Percentiles rank a stretch among this genome's conserved stretches.
phyloP scores from a whole-genome alignment of 805 yeast species.

The Candida nitratophila region DNA sequence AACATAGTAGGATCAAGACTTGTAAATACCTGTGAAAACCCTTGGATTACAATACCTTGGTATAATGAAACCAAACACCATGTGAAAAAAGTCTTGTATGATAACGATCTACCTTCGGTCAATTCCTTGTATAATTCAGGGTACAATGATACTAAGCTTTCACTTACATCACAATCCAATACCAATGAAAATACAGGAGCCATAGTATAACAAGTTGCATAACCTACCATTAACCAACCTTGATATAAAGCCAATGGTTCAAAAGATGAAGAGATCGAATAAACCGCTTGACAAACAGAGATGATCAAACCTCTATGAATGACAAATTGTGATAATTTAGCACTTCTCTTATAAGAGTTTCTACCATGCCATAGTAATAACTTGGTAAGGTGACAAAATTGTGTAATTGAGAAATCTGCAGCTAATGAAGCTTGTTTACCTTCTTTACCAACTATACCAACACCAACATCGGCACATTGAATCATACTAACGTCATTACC shows the following conservation, averaged over 20 bases:
- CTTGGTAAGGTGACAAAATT: constrained; percentile 83
- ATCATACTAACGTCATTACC: constrained; percentile 99
- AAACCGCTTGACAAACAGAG: constrained; percentile 92
- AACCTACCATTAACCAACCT: constrained; percentile 98
- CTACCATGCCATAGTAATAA: constrained; percentile 96
- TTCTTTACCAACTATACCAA: constrained; percentile 98
- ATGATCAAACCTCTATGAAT: constrained; percentile 94
- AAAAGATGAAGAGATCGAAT: constrained; percentile 74
- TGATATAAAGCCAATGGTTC: constrained; percentile 93
- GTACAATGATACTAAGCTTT: constrained; percentile 77
- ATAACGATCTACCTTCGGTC: constrained; percentile 79
- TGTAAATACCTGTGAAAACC: constrained; percentile 70
- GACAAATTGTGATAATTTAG: constrained; percentile 91
- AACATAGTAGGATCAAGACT: constrained; percentile 51
- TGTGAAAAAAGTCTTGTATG: constrained; percentile 80
- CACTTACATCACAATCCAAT: constrained; percentile 85
- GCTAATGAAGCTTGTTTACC: constrained; percentile 97
- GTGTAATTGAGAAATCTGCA: constrained; percentile 92
- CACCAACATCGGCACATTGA: constrained; percentile 98
- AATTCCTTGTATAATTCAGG: constrained; percentile 94
- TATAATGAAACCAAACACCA: constrained; percentile 89
- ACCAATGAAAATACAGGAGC: constrained; percentile 95
- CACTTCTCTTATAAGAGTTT: constrained; percentile 91
- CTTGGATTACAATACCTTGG: constrained; percentile 84
- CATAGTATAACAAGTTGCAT: constrained; percentile 96